Evolutionary conservation across 2,329 filamentous ascomycete genomes (phyloP), one percentile per base, ranked within the genome.

Genomic region (Alternaria ventricosa): DNA sequence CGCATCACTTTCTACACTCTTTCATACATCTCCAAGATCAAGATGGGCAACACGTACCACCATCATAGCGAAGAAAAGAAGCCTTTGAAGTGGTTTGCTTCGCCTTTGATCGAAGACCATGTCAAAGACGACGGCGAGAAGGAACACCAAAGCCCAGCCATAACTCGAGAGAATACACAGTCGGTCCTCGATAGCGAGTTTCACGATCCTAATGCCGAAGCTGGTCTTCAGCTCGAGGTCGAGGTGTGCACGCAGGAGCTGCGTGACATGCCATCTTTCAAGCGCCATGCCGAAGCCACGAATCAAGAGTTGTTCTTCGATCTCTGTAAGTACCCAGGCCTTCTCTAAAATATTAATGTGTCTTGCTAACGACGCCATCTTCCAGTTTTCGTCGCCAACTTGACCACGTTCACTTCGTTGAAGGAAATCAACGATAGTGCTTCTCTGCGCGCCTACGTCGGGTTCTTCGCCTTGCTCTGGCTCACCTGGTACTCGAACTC

Each of bases 401-500:
- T 91, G 57, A 87, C 87, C 5, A 88, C 89, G 12, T 91, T 91
- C 69, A 87, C 86, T 5, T 81, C 81, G 9, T 80, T 83, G 5
- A 84, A 87, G 66, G 84, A 87, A 45, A 87, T 88, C 65, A 87
- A 86, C 68, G 83, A 86, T 65, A 75, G 78, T 79, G 67, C 69
- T 76, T 72, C 62, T 5, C 65, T 83, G 3, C 71, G 71, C 33
- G 70, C 83, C 36, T 85, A 87, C 71, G 79, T 87, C 56, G 80
- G 86, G 45, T 87, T 86, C 74, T 84, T 88, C 71, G 78, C 85
- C 22, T 81, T 91, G 18, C 80, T 91, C 6, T 91, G 89, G 89
- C 86, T 89, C 62, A 90, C 87, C n/a, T 91, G 89, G 89, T 84
- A 90, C 36, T 82, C 89, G 63, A 86, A 88, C 23, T 85, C 85